Base-by-base conservation (phyloP, 306 rosid species). In the Hippophae gyantsensis region DNA sequence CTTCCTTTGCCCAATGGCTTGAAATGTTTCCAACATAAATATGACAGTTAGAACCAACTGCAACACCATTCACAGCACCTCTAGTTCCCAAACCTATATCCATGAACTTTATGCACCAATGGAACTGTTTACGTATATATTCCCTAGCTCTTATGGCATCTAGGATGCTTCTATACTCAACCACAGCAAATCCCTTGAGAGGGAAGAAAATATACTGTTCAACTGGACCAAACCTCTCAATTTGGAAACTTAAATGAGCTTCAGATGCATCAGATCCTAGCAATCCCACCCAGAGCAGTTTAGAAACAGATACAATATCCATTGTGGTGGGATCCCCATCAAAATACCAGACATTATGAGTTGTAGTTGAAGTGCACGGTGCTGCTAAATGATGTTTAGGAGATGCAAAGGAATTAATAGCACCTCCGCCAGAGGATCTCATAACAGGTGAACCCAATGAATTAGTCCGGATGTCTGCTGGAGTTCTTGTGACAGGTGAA, bases 1-100 rank as follows among this genome's bases (percentile, higher is more conserved):
- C 98, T 69, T 92, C 98, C 85, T 66, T 92, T 69, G 72, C 89
- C 96, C 96, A 85, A 56, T 83, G 95, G 75, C 85, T 79, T 49
- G 84, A 77, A 71, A 87, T 53, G 78, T 77, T 83, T 67, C 95
- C 98, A 62, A 82, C 74, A 60, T 83, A 92, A 46, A 84, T 77
- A 75, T 79, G 89, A 49, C 75, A 69, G 70, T 96, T 85, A 61
- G 79, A 77, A 69, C 98, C 98, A 78, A 90, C 76, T 43, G 95
- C 96, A 78, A 90, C 78, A 53, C 96, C 89, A 64, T 85, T 82
- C 68, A 78, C 55, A 26, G 78, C 71, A 69, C 98, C 98, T 73
- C 95, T 78, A 73, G 87, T 85, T 61, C 98, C 96, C 76, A 92
- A 69, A 59, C 98, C 96, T 60, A 75, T 64, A 78, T 92, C 98